Evolutionary conservation across 768 basidiomycete genomes (phyloP), one percentile per base, ranked within the genome.

Genomic region (Phanerodontia chrysosporium): DNA sequence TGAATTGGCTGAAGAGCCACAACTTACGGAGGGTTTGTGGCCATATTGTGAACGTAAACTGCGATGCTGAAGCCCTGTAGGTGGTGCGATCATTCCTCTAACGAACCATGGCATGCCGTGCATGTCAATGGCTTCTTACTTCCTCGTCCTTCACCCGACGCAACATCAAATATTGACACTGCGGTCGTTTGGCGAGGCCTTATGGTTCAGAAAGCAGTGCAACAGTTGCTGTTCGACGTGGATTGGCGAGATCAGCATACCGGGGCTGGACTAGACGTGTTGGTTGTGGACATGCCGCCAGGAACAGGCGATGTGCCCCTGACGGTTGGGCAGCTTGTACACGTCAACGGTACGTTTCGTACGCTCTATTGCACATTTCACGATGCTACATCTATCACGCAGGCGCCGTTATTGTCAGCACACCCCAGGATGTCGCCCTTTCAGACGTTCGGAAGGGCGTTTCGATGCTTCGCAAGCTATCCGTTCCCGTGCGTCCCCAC

Each of bases 181-280:
- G 87, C 95, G 0, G 80, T 98, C 30, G 92, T 96, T 29, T 99
- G 96, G 96, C 82, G 96, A 25, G 96, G 96, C 2, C 81, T 97
- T 22, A 98, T 98, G 96, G 96, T 98, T 1, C 95, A 96, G 74
- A 98, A 98, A 69, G 95, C 95, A 25, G 93, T 95, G 0, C 95
- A 98, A 70, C 95, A 98, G 69, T 79, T 98, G 0, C 80, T 98
- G 1, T 98, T 99, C 66, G 94, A 98, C 64, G 93, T 97, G 5
- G 95, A 98, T 70, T 98, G 96, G 95, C 70, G 80, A 35, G 71
- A 70, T 22, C 55, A 56, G 29, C 64, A 60, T 5, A 66, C 51
- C 46, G 64, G 59, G 69, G 67, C 71, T 0, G 83, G 83, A 2
- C 73, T 98, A 29, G 96, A 99, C 66, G 78, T 94, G 0, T 79